These are phyloP conservation scores for Metschnikowia cubensis DNA, from an alignment of 805 yeast genomes.

Conservation along the genomic window DNA sequence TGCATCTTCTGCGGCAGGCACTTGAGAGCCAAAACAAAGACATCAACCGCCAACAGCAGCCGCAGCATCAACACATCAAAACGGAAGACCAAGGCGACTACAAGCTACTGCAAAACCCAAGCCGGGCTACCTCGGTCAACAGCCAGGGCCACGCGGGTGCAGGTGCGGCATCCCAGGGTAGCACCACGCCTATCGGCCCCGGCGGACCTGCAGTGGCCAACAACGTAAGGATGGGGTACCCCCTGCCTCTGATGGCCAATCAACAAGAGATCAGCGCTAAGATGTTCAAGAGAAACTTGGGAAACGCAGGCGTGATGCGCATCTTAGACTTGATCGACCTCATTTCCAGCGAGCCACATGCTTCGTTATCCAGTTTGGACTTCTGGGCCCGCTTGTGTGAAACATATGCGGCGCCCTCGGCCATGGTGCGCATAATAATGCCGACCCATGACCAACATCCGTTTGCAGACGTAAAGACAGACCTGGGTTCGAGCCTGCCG, in stretches of 20 bases:
- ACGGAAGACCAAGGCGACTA: slow-evolving; percentile 4
- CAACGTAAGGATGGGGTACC: neutral
- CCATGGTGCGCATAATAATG: slow-evolving; percentile 28
- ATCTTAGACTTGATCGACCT: slow-evolving; percentile 38
- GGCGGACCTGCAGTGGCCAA: neutral
- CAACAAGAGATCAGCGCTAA: slow-evolving; percentile 22
- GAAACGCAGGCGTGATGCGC: slow-evolving; percentile 41
- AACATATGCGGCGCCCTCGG: slow-evolving; percentile 29
- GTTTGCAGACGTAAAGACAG: neutral
- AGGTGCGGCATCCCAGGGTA: neutral
- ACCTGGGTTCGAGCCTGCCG: slow-evolving; percentile 1
- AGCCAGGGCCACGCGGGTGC: neutral
- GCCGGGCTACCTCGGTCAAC: neutral
- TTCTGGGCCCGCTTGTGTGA: slow-evolving; percentile 37
- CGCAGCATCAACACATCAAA: neutral
- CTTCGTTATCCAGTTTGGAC: slow-evolving; percentile 25
- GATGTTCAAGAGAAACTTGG: slow-evolving; percentile 36
- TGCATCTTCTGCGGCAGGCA: neutral
- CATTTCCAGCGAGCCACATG: slow-evolving; percentile 31
- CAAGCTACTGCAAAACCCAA: neutral
- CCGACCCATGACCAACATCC: slow-evolving; percentile 14
- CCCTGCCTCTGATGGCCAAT: neutral
- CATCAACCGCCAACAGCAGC: slow-evolving; percentile 3
- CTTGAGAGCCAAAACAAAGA: slow-evolving; percentile 5
- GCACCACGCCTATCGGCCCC: neutral